phyloP scores from a whole-genome alignment of 768 basidiomycete species.

The Termitomyces titanicus region DNA sequence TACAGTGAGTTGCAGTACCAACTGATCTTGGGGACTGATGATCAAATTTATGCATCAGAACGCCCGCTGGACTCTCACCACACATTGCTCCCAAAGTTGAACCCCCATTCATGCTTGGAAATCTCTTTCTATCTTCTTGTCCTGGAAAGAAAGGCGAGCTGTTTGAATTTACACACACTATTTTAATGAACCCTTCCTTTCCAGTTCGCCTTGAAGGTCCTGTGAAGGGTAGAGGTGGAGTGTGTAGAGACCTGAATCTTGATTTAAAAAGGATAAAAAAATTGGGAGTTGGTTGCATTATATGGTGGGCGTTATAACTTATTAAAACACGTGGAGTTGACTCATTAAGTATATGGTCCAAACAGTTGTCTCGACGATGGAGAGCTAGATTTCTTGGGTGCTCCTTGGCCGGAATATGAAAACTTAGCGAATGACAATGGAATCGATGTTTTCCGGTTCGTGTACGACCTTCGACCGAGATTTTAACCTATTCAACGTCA shows the following conservation, averaged over 20 bases:
- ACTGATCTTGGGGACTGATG: background rate
- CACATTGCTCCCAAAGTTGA: background rate
- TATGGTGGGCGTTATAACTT: constrained; percentile 54
- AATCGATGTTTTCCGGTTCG: constrained; percentile 72
- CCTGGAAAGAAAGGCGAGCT: constrained; percentile 86
- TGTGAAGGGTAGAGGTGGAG: constrained; percentile 72
- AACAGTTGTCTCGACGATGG: constrained; percentile 78
- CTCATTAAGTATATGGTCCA: background rate
- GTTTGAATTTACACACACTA: background rate
- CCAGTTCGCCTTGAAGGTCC: constrained; percentile 72
- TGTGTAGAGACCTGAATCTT: constrained; percentile 76
- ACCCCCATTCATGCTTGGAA: constrained; percentile 54
- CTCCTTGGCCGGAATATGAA: constrained; percentile 78
- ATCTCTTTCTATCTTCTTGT: constrained; percentile 85
- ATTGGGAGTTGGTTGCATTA: constrained; percentile 73
- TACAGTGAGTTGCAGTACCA: constrained; percentile 1
- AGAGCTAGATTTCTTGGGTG: constrained; percentile 84
- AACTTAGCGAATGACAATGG: constrained; percentile 56
- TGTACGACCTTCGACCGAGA: constrained; percentile 21
- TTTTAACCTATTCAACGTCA: background rate
- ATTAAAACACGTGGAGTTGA: background rate
- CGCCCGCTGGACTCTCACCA: background rate
- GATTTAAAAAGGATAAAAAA: constrained; percentile 76
- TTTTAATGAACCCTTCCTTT: background rate
- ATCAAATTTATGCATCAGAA: background rate